Evolutionary conservation across 2,329 filamentous ascomycete species (phyloP).

Genomic region (Neofusicoccum sp.): DNA sequence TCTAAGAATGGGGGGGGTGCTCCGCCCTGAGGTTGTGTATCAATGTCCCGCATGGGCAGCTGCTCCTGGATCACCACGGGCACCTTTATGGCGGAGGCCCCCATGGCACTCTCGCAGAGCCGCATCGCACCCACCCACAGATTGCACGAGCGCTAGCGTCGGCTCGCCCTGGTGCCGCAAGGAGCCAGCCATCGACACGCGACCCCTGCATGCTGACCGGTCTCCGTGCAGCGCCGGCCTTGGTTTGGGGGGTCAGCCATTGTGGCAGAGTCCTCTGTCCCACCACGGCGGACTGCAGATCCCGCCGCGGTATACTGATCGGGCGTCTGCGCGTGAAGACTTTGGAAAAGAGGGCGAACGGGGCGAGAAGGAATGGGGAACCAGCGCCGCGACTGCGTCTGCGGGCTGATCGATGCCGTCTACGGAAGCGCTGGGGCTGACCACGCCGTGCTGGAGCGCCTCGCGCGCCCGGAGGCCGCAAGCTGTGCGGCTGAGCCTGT

Average conservation of each 20-base stretch:
- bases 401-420: background rate
- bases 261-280: conserved; percentile 15
- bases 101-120: conserved; percentile 14
- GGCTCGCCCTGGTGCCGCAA: conserved; percentile 7
- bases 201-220: conserved; percentile 20
- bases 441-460: conserved; percentile 1
- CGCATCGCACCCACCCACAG: conserved; percentile 5
- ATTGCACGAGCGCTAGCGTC: conserved; percentile 13
- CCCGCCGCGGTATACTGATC: conserved; percentile 8
- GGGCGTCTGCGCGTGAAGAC: conserved; percentile 11
- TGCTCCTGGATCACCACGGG: conserved; percentile 11
- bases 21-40: conserved; percentile 17
- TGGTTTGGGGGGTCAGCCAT: conserved; percentile 12
- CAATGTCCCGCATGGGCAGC: conserved; percentile 6
- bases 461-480: conserved; percentile 2
- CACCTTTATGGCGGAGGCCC: conserved; percentile 11
- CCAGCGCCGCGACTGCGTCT: conserved; percentile 3
- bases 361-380: conserved; percentile 5
- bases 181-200: conserved; percentile 15
- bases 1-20: conserved; percentile 16
- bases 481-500: conserved; percentile 9
- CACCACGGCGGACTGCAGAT: conserved; percentile 13
- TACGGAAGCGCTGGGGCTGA: background rate
- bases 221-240: conserved; percentile 2
- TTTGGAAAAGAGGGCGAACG: conserved; percentile 8